phyloP scores from a whole-genome alignment of 2,329 filamentous ascomycete genomes.

The Fusarium verticillioides region DNA sequence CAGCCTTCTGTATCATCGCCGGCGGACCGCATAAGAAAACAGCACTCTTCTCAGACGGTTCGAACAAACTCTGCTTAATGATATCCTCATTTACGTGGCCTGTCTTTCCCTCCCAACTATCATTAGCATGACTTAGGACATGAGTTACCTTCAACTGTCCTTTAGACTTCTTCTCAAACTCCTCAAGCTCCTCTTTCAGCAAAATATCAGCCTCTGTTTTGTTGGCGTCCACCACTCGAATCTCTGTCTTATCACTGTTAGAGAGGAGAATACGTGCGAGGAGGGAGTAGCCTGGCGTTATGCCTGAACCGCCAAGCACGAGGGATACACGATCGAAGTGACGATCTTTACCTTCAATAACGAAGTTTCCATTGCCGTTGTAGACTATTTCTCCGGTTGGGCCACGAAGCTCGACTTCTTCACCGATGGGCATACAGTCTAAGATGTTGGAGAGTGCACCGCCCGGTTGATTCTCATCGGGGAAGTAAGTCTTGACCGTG shows the following conservation, averaged over 20 bases:
- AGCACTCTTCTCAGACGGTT: background rate
- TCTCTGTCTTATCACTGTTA: conserved; percentile 49
- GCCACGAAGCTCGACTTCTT: conserved; percentile 57
- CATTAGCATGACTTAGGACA: background rate
- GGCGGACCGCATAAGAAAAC: background rate
- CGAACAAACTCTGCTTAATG: background rate
- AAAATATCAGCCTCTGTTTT: conserved; percentile 60
- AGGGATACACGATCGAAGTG: conserved; percentile 58
- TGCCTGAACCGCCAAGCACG: conserved; percentile 61
- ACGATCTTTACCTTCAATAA: conserved; percentile 54
- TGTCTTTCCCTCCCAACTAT: too few relatives aligned
- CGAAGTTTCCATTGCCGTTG: conserved; percentile 57
- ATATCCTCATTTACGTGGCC: background rate
- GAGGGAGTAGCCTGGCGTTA: conserved; percentile 64
- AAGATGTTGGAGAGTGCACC: background rate
- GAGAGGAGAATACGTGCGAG: conserved; percentile 55
- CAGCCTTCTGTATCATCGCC: background rate
- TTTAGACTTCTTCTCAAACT: conserved; percentile 50
- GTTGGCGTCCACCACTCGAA: conserved; percentile 60
- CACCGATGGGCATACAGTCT: background rate
- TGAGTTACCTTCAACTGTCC: conserved; percentile 26
- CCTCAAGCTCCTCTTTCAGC: conserved; percentile 54
- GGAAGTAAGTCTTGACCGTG: background rate
- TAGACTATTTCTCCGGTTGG: conserved; percentile 63
- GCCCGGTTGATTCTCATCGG: background rate